These are phyloP conservation scores for Xylariaceae sp. DNA, from an alignment of 2,329 filamentous ascomycete species.

Conservation along the genomic window DNA sequence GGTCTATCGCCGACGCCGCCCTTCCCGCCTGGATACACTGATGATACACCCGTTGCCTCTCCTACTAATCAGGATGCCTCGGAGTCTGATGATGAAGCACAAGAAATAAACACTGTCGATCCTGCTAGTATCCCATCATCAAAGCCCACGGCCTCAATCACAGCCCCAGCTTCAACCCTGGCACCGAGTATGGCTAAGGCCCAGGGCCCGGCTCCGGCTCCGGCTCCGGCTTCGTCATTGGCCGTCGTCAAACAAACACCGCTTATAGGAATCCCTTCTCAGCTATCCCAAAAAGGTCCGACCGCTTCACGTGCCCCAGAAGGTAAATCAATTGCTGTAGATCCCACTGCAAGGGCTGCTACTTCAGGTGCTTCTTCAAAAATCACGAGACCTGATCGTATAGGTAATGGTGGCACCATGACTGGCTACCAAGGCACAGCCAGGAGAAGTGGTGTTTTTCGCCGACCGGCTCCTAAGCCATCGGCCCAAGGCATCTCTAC, in stretches of 20 bases:
- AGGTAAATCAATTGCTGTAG: too few relatives aligned
- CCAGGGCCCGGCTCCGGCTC: background rate
- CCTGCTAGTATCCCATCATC: conserved; percentile 5
- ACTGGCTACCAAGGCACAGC: conserved; percentile 46
- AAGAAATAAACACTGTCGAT: conserved; percentile 30
- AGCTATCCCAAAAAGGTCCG: conserved; percentile 1
- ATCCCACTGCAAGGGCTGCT: conserved; percentile 17
- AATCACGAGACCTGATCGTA: conserved; percentile 12
- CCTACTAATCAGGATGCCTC: conserved; percentile 21
- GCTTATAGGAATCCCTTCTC: conserved; percentile 23
- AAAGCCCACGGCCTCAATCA: conserved; percentile 11
- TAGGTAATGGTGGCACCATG: conserved; percentile 26
- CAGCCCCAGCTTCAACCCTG: background rate
- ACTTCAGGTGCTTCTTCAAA: conserved; percentile 10
- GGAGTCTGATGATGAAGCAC: conserved; percentile 35
- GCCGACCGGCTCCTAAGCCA: conserved; percentile 1
- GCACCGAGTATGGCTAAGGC: background rate
- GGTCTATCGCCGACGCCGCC: conserved; percentile 42
- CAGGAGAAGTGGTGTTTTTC: conserved; percentile 34
- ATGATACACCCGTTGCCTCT: conserved; percentile 14
- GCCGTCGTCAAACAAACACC: conserved; percentile 30
- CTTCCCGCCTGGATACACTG: conserved; percentile 16
- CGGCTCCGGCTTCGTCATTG: background rate
- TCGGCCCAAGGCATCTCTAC: background rate
- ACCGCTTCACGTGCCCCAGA: conserved; percentile 10